Percentiles rank a stretch among this genome's conserved stretches.
Evolutionary conservation across 2,329 filamentous ascomycete genomes (phyloP).

Genomic region (Alternaria brassicicola): DNA sequence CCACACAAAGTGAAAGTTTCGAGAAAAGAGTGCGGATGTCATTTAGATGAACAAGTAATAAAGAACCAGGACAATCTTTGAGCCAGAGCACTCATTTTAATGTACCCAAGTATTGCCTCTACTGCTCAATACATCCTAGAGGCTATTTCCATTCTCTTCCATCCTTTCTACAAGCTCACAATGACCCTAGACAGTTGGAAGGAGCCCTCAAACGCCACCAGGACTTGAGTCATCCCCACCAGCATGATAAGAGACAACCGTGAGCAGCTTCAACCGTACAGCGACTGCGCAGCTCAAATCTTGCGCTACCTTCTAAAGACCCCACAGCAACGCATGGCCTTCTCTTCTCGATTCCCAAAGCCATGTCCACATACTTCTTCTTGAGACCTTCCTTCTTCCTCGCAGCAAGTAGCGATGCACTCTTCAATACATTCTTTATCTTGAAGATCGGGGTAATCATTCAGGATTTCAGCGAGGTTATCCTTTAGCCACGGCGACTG

Average conservation of each 20-base stretch:
- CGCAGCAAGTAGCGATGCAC: conserved; percentile 29
- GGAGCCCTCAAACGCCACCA: too few species aligned
- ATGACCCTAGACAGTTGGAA: too few species aligned
- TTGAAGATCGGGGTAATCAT: conserved; percentile 66
- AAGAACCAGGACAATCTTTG: too few species aligned
- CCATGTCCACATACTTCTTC: conserved; percentile 32
- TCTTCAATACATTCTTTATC: conserved; percentile 55
- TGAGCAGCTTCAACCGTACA: background rate
- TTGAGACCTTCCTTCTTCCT: conserved; percentile 28
- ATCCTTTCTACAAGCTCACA: too few species aligned
- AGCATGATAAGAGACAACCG: background rate
- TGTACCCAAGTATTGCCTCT: too few species aligned
- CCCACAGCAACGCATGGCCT: conserved; percentile 13
- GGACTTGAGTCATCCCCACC: background rate
- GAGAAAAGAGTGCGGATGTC: too few species aligned
- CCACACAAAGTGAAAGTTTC: too few species aligned
- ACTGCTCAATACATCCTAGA: too few species aligned
- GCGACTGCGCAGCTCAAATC: background rate
- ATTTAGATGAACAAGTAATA: too few species aligned
- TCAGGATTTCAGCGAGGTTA: conserved; percentile 61
- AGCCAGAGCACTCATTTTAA: too few species aligned
- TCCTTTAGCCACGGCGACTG: conserved; percentile 67
- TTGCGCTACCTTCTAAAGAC: background rate
- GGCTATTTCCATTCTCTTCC: too few species aligned
- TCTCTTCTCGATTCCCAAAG: conserved; percentile 35